Conservation (phyloP, 169 alveolate genomes). For the Miamiensis avidus region DNA sequence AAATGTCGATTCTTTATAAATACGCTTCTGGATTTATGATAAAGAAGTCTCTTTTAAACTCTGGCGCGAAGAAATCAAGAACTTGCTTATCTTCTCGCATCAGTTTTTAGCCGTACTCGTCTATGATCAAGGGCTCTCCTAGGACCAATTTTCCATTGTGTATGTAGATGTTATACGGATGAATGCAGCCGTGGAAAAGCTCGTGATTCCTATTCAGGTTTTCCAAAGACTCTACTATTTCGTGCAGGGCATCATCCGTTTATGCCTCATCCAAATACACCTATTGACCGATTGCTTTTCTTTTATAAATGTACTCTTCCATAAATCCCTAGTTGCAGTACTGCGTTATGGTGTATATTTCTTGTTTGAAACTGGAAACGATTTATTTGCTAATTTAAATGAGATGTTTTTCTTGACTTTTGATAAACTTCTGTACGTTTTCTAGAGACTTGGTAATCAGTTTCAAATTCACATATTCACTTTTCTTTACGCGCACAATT, state of each 20-base stretch:
- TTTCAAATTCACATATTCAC: neutral
- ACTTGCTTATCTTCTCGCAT: constrained; percentile 1
- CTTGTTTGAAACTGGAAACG: neutral
- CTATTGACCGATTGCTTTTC: neutral
- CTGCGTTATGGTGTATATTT: neutral
- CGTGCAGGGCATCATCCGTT: neutral
- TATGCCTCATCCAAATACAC: neutral
- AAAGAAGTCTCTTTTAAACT: constrained; percentile 2
- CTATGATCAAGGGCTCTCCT: constrained; percentile 20
- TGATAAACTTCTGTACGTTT: neutral
- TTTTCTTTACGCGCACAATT: too few relatives aligned
- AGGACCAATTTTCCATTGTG: constrained; percentile 3
- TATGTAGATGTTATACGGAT: neutral
- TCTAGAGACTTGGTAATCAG: too few relatives aligned
- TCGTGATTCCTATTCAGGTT: too few relatives aligned
- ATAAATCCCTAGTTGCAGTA: neutral
- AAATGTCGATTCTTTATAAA: constrained; percentile 8
- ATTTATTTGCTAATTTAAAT: neutral
- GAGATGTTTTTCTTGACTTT: neutral
- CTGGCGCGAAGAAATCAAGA: constrained; percentile 18
- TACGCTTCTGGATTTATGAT: neutral
- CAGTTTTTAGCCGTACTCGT: neutral
- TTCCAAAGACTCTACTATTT: neutral
- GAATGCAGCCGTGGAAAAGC: neutral
- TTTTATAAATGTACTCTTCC: neutral